Conservation (phyloP, 139 green algal genomes). For the Micractinium sp. region DNA sequence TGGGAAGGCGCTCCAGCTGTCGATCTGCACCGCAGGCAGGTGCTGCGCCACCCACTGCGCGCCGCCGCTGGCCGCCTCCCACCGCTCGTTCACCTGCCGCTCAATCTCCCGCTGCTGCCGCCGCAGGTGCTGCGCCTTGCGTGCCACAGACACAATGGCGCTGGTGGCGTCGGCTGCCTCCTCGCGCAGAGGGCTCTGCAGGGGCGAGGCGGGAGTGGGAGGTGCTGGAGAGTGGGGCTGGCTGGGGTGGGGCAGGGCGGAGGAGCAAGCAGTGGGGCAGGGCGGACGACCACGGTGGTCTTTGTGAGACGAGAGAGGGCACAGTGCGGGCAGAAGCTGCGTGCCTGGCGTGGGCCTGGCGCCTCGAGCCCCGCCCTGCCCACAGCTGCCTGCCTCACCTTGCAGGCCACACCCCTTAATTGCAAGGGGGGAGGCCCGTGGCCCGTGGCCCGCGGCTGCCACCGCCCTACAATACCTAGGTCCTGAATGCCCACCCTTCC, state of each 20-base stretch:
- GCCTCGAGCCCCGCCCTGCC: no score
- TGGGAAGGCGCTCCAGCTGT: conserved; percentile 67
- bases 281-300: background rate
- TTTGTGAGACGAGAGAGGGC: background rate
- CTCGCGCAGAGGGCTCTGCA: conserved; percentile 21
- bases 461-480: no score
- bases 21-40: conserved; percentile 67
- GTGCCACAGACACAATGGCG: conserved; percentile 20
- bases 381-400: background rate
- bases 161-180: conserved; percentile 11
- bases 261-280: no score
- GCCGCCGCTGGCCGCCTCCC: conserved; percentile 6
- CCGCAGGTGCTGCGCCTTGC: conserved; percentile 41
- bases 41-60: conserved; percentile 41
- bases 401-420: background rate
- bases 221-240: background rate
- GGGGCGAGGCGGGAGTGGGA: no score
- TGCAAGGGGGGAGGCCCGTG: background rate
- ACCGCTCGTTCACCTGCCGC: conserved; percentile 35
- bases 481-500: no score
- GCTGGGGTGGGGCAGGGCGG: no score
- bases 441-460: background rate
- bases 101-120: conserved; percentile 50
- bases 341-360: no score
- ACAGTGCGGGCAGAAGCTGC: no score